phyloP scores from a whole-genome alignment of 305 asterid genomes.

The Fraxinus sp. region DNA sequence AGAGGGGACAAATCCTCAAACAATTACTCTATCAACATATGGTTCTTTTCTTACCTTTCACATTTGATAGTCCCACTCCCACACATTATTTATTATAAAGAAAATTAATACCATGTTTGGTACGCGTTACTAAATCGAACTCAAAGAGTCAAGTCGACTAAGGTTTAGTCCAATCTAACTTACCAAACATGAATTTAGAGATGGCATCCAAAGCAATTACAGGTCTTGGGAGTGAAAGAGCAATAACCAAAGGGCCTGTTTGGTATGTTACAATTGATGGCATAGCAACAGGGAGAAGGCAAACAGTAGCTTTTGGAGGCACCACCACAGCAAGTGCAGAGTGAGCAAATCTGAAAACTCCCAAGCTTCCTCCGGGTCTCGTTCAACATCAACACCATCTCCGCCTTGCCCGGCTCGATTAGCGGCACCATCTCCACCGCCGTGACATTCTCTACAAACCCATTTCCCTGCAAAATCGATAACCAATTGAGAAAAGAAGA shows the following conservation, averaged over 20 bases:
- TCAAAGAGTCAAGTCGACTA: background rate
- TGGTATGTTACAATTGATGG: slow-evolving; percentile 95
- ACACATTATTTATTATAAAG: background rate
- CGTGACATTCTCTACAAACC: slow-evolving; percentile 21
- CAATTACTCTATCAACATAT: slow-evolving; percentile 1
- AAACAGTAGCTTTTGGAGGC: slow-evolving; percentile 57
- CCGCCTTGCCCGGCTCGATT: slow-evolving; percentile 52
- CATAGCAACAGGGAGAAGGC: slow-evolving; percentile 95
- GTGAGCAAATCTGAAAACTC: slow-evolving; percentile 70
- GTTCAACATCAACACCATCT: slow-evolving; percentile 51
- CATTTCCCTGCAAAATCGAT: slow-evolving; percentile 38
- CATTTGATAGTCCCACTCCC: background rate
- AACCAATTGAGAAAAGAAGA: background rate
- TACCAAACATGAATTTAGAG: slow-evolving; percentile 31
- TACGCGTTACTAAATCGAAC: background rate
- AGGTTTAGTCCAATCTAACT: background rate
- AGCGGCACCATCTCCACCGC: slow-evolving; percentile 53
- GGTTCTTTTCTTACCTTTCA: slow-evolving; percentile 23
- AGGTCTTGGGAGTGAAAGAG: slow-evolving; percentile 92
- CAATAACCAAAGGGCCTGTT: slow-evolving; percentile 97
- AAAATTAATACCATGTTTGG: background rate
- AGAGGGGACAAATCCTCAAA: background rate
- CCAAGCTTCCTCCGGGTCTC: slow-evolving; percentile 70
- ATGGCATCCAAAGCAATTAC: slow-evolving; percentile 94
- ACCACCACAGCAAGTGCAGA: slow-evolving; percentile 85